Percentiles rank a stretch among this genome's conserved stretches.
Conservation (phyloP, 495 filamentous ascomycete species). For the Aspergillus leporis region DNA sequence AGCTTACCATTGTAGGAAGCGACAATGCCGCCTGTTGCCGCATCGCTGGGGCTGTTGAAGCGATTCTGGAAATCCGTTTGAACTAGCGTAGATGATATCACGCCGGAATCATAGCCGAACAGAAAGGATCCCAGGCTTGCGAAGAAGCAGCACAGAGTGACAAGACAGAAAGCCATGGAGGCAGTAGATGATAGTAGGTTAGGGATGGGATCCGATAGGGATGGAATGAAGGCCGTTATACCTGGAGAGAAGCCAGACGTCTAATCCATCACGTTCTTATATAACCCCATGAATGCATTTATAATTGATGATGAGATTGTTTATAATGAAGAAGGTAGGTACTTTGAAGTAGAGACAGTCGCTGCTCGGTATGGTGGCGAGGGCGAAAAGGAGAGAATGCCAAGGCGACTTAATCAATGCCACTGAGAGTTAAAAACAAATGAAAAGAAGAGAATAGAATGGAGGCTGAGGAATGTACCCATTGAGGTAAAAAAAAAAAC, state of each 20-base stretch:
- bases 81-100: slow-evolving; percentile 53
- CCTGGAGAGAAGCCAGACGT: not conserved
- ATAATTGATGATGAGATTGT: not conserved
- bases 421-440: not conserved
- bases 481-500: too few species aligned
- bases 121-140: slow-evolving; percentile 60
- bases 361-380: not conserved
- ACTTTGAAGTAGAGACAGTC: not conserved
- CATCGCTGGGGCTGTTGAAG: slow-evolving; percentile 42
- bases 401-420: not conserved
- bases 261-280: not conserved
- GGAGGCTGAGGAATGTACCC: not conserved
- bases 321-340: not conserved
- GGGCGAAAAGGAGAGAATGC: not conserved
- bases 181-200: not conserved
- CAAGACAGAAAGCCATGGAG: slow-evolving; percentile 38
- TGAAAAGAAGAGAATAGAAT: not conserved
- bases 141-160: slow-evolving; percentile 49
- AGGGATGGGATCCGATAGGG: too few species aligned
- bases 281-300: not conserved
- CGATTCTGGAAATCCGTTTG: slow-evolving; percentile 42
- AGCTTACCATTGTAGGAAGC: slow-evolving; percentile 47
- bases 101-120: slow-evolving; percentile 54
- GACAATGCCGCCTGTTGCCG: slow-evolving; percentile 50
- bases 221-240: not conserved